Evolutionary conservation across 208 protist genomes (phyloP).

Genomic region (Trypanosoma boissoni): DNA sequence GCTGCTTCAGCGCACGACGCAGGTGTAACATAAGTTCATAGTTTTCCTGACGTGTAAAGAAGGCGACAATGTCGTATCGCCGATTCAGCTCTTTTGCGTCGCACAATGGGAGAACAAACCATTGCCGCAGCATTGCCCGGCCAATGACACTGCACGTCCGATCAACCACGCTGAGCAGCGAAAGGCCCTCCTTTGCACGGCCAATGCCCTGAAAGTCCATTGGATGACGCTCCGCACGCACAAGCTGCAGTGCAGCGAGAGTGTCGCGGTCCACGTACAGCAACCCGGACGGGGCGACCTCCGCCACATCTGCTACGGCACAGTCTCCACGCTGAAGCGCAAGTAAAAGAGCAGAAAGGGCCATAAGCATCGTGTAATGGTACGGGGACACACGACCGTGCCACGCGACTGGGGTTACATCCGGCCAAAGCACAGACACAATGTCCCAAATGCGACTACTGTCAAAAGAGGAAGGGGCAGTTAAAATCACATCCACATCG

Average conservation of each 20-base stretch:
- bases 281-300: conserved; percentile 46
- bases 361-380: conserved; percentile 63
- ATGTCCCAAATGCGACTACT: conserved; percentile 13
- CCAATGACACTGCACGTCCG: conserved; percentile 48
- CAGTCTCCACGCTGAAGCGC: conserved; percentile 35
- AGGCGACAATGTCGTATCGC: conserved; percentile 59
- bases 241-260: conserved; percentile 56
- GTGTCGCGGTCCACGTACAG: conserved; percentile 61
- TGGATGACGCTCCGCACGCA: conserved; percentile 73
- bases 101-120: conserved; percentile 63
- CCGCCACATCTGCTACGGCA: conserved; percentile 68
- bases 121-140: conserved; percentile 63
- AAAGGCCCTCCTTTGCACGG: conserved; percentile 78
- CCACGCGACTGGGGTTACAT: conserved; percentile 32
- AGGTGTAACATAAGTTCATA: conserved; percentile 43
- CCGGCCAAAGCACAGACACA: conserved; percentile 41
- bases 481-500: conserved; percentile 12
- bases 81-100: conserved; percentile 47
- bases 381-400: conserved; percentile 43
- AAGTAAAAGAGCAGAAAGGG: conserved; percentile 67
- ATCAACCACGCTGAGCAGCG: conserved; percentile 66
- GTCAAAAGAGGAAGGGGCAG: conserved; percentile 19
- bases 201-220: conserved; percentile 71
- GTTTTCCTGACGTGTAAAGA: conserved; percentile 49
- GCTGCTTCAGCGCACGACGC: conserved; percentile 43